phyloP scores from a whole-genome alignment of 768 basidiomycete genomes.

The Boletus pseudo-olivaceus region DNA sequence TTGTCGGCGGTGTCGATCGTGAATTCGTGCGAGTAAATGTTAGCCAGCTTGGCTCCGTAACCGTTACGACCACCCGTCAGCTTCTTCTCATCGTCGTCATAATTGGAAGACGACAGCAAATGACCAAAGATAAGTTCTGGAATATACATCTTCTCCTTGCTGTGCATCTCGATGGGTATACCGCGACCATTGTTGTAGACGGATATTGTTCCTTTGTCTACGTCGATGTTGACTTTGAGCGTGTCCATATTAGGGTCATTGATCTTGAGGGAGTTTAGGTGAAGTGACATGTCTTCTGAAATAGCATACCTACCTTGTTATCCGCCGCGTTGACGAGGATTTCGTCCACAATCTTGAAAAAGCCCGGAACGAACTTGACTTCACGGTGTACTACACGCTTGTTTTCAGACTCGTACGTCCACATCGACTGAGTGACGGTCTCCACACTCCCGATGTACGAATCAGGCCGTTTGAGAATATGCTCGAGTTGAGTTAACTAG shows the following conservation, averaged over 20 bases:
- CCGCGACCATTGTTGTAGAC: slow-evolving; percentile 95
- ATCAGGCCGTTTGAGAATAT: slow-evolving; percentile 88
- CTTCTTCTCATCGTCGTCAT: slow-evolving; percentile 98
- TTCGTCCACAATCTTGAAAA: slow-evolving; percentile 99
- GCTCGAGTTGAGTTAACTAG: slow-evolving; percentile 92
- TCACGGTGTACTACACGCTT: slow-evolving; percentile 83
- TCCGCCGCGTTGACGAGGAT: slow-evolving; percentile 99
- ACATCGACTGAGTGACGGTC: slow-evolving; percentile 80
- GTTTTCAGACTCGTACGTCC: slow-evolving; percentile 84
- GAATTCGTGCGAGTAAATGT: slow-evolving; percentile 97
- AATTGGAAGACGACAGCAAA: slow-evolving; percentile 91
- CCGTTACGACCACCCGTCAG: slow-evolving; percentile 98
- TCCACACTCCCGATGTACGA: slow-evolving; percentile 98
- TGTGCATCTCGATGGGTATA: slow-evolving; percentile 96
- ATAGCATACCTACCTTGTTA: slow-evolving; percentile 74
- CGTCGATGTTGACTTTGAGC: slow-evolving; percentile 83
- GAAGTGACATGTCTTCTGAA: not conserved
- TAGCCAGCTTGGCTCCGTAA: slow-evolving; percentile 96
- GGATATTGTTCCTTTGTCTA: slow-evolving; percentile 80
- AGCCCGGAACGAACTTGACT: slow-evolving; percentile 91
- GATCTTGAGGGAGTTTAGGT: slow-evolving; percentile 49
- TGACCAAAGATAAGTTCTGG: slow-evolving; percentile 98
- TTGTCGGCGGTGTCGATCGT: slow-evolving; percentile 94
- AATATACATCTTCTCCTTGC: slow-evolving; percentile 89
- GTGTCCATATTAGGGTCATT: slow-evolving; percentile 91